Percentiles rank a stretch among this genome's conserved stretches.
These are phyloP conservation scores for Trypanosoma boissoni DNA, from an alignment of 208 protist genomes.

Conservation along the genomic window DNA sequence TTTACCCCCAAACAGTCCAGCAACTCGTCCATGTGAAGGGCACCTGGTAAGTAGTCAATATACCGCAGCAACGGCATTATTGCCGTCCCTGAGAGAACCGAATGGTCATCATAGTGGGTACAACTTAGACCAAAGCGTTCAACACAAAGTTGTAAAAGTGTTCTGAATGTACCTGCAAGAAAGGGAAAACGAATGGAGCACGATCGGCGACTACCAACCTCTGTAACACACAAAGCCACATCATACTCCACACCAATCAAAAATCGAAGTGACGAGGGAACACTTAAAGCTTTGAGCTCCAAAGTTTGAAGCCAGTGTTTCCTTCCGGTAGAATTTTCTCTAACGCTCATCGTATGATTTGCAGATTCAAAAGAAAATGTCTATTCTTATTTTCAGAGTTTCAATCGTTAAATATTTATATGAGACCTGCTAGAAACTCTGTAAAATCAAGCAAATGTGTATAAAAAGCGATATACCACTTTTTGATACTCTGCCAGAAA, in stretches of 20 bases:
- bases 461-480: no score
- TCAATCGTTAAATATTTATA: no score
- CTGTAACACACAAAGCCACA: conserved; percentile 63
- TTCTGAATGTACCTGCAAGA: conserved; percentile 60
- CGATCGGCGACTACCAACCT: conserved; percentile 34
- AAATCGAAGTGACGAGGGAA: conserved; percentile 68
- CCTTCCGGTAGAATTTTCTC: conserved; percentile 22
- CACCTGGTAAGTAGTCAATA: conserved; percentile 77
- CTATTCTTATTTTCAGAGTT: no score
- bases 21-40: conserved; percentile 63
- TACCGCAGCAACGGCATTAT: conserved; percentile 80
- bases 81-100: conserved; percentile 52
- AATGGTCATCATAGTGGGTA: conserved; percentile 41
- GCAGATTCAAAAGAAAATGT: no score
- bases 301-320: conserved; percentile 47
- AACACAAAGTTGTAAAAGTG: conserved; percentile 68
- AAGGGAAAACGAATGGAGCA: conserved; percentile 70
- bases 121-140: conserved; percentile 55
- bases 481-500: no score
- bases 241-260: conserved; percentile 78
- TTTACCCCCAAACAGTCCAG: conserved; percentile 55
- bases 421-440: no score
- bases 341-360: background rate
- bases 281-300: conserved; percentile 80
- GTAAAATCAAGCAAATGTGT: no score